These are phyloP conservation scores for Exophiala xenobiotica DNA, from an alignment of 2,329 filamentous ascomycete genomes.

Conservation along the genomic window DNA sequence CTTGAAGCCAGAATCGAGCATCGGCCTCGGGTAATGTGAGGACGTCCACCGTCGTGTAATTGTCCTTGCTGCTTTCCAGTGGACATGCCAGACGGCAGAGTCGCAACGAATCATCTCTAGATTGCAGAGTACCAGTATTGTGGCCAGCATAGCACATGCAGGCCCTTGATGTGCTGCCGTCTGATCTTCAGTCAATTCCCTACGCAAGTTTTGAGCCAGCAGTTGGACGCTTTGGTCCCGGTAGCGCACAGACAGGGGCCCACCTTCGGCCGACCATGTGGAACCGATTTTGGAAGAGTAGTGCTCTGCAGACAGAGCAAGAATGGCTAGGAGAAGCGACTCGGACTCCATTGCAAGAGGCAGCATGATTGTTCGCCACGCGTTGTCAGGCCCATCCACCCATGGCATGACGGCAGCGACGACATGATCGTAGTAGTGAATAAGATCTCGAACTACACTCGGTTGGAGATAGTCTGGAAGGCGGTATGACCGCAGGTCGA, in stretches of 20 bases:
- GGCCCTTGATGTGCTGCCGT: slow-evolving; percentile 5
- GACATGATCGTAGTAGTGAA: slow-evolving; percentile 31
- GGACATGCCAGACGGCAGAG: slow-evolving; percentile 29
- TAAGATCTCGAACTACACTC: slow-evolving; percentile 23
- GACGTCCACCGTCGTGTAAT: slow-evolving; percentile 28
- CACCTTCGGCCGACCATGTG: slow-evolving; percentile 1
- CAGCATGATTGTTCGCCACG: slow-evolving; percentile 32
- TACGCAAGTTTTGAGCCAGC: slow-evolving; percentile 15
- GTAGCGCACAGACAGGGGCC: slow-evolving; percentile 9
- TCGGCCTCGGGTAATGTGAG: slow-evolving; percentile 2
- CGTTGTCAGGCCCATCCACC: slow-evolving; percentile 32
- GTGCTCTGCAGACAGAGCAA: slow-evolving; percentile 33
- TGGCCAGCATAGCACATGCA: slow-evolving; percentile 27
- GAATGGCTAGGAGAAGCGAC: slow-evolving; percentile 30
- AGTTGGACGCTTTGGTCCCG: slow-evolving; percentile 17
- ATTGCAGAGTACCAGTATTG: slow-evolving; percentile 33
- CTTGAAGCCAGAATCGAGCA: slow-evolving; percentile 16
- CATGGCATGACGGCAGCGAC: slow-evolving; percentile 32
- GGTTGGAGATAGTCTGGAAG: slow-evolving; percentile 12
- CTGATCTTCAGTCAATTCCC: slow-evolving; percentile 11
- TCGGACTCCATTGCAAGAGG: slow-evolving; percentile 30
- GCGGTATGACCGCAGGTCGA: slow-evolving; percentile 7
- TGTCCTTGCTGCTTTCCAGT: slow-evolving; percentile 31
- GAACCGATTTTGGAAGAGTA: slow-evolving; percentile 9
- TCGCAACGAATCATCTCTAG: slow-evolving; percentile 31